Base-by-base conservation (phyloP, 164 flowering plant genomes). In the Cinnamomum chago region DNA sequence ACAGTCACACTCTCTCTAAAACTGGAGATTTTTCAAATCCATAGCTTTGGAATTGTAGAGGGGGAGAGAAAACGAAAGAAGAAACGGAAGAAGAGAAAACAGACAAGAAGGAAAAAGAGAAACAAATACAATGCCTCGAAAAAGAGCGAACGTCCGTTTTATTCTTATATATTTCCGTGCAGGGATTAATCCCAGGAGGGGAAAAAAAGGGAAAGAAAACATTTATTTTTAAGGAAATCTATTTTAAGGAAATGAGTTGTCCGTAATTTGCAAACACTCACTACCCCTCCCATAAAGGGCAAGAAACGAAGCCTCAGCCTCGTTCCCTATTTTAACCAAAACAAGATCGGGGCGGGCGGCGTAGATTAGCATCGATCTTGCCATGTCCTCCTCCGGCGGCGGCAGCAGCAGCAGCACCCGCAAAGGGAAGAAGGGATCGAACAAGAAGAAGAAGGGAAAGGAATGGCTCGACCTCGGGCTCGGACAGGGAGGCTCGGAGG, bases 391-490 rank as follows among this genome's bases (percentile, higher is more conserved):
- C 13, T n/a, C 68, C 1, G n/a, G 58, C 10, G 28, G 65, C 14
- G 65, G 27, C 70, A 47, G 50, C 51, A 28, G 3, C 58, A 3
- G 64, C 60, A 13, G 15, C 60, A 67, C 68, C n/a, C 40, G 74
- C 35, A 30, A 30, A 30, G 35, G 35, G 35, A 30, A 30, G 35
- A 30, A 30, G 35, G 35, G 35, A 30, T 30, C 35, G 0, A 4
- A 30, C 6, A 30, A 30, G 35, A 30, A 30, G 35, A 30, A 30
- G n/a, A 67, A 62, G 20, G 58, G 55, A 2, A 35, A 60, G 13
- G 71, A 73, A 50, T 76, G 70, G 81, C 81, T 81, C 40, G 68
- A 78, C 55, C 73, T 81, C 24, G 79, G 73, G 12, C 75, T 81
- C 50, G 77, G 81, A 18, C 68, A 28, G 73, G 6, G 33, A 14